Percentiles rank a stretch among this genome's conserved stretches.
These are phyloP conservation scores for Orbilia oligospora DNA, from an alignment of 2,329 filamentous ascomycete genomes.

Conservation along the genomic window DNA sequence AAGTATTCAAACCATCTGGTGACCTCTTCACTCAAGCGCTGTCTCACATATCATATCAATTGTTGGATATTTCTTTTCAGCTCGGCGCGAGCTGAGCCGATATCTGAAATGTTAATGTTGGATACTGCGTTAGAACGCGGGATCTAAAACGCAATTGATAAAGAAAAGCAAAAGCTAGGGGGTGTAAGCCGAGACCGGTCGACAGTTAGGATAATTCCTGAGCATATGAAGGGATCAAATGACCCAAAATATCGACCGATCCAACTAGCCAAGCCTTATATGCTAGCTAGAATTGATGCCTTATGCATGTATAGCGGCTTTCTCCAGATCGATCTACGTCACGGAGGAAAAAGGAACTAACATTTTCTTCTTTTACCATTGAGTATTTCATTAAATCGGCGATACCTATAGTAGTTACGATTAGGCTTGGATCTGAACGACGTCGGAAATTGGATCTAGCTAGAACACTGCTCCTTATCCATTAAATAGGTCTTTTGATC, in stretches of 20 bases:
- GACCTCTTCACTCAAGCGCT: not conserved
- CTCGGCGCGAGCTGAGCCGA: conserved; percentile 2
- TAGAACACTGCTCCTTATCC: too few species aligned
- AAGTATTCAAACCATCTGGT: not conserved
- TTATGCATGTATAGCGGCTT: too few species aligned
- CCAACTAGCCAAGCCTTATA: not conserved
- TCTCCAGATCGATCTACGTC: too few species aligned
- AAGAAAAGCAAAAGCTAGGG: not conserved
- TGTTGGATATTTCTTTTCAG: conserved; percentile 1
- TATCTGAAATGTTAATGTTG: not conserved
- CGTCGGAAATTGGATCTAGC: too few species aligned
- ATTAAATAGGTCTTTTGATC: too few species aligned
- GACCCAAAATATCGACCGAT: conserved; percentile 9
- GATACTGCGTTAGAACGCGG: not conserved
- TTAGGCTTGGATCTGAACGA: too few species aligned
- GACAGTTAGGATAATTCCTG: too few species aligned
- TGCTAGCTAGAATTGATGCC: not conserved
- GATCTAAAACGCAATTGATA: not conserved
- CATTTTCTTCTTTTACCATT: too few species aligned
- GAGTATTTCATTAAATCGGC: too few species aligned
- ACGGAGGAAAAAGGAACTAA: too few species aligned
- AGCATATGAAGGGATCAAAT: conserved; percentile 18
- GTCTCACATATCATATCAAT: conserved; percentile 1
- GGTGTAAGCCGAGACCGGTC: not conserved
- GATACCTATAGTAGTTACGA: too few species aligned